Evolutionary conservation across 805 yeast genomes (phyloP).

Genomic region (Wickerhamiella domercqiae): DNA sequence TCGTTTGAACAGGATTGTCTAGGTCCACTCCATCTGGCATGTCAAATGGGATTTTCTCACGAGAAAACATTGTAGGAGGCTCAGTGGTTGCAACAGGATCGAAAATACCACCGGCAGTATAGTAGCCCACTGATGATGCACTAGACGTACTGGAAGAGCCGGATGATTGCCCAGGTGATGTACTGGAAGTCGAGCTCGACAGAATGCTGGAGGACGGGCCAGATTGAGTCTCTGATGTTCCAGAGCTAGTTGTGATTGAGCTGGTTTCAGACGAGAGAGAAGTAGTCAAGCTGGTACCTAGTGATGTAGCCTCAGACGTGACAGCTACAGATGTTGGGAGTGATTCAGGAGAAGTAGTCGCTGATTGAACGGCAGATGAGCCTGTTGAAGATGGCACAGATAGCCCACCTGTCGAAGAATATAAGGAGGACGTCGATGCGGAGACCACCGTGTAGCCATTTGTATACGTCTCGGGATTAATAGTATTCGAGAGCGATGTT

Average conservation of each 20-base stretch:
- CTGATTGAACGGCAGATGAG: not conserved
- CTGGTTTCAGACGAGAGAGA: slow-evolving; percentile 4
- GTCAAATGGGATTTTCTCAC: slow-evolving; percentile 30
- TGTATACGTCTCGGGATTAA: slow-evolving; percentile 23
- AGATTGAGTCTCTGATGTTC: slow-evolving; percentile 4
- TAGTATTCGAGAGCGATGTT: slow-evolving; percentile 18
- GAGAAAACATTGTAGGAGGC: slow-evolving; percentile 34
- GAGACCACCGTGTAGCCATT: slow-evolving; percentile 8
- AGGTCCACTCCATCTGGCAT: slow-evolving; percentile 36
- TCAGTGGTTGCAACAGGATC: slow-evolving; percentile 30
- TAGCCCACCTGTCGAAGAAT: not conserved
- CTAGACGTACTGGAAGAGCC: slow-evolving; percentile 9
- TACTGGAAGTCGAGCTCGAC: slow-evolving; percentile 1
- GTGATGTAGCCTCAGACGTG: not conserved
- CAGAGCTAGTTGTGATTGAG: not conserved
- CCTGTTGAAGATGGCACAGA: slow-evolving; percentile 1
- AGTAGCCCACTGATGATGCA: slow-evolving; percentile 16
- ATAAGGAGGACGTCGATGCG: slow-evolving; percentile 1
- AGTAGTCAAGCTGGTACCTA: not conserved
- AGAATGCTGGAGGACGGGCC: too few relatives aligned
- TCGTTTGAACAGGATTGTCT: slow-evolving; percentile 43
- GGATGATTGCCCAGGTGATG: slow-evolving; percentile 3
- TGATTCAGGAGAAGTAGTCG: not conserved
- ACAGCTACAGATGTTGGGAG: not conserved
- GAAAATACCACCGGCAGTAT: slow-evolving; percentile 31